These are phyloP conservation scores for Coniochaeta prunicola DNA, from an alignment of 2,329 filamentous ascomycete species.

Conservation along the genomic window DNA sequence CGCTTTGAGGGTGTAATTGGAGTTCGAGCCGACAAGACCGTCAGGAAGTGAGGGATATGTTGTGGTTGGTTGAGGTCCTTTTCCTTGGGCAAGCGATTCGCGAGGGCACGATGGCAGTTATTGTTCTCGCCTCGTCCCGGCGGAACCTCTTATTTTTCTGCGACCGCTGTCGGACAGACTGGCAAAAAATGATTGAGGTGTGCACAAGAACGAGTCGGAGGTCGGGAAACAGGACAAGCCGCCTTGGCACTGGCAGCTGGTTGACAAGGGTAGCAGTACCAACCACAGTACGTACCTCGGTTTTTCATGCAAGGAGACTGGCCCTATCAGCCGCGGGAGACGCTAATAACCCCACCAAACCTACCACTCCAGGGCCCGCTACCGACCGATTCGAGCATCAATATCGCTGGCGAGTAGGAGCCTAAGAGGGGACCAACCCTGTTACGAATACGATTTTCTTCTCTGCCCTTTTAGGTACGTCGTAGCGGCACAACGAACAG, in stretches of 20 bases:
- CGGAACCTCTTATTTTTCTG: constrained; percentile 13
- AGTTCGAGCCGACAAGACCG: neutral
- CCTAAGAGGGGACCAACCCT: too few species aligned
- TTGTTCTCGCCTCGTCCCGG: neutral
- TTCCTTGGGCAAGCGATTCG: neutral
- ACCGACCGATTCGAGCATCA: neutral
- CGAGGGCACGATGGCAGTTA: neutral
- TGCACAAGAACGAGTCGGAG: constrained; percentile 9
- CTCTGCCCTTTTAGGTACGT: too few species aligned
- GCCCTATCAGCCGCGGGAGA: neutral
- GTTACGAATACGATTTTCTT: too few species aligned
- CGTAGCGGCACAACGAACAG: too few species aligned
- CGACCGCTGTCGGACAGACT: constrained; percentile 16
- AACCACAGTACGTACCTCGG: too few species aligned
- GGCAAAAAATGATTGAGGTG: constrained; percentile 9
- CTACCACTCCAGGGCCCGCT: too few species aligned
- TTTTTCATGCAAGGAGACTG: neutral
- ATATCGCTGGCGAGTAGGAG: too few species aligned
- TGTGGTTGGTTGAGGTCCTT: constrained; percentile 4
- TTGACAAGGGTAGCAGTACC: neutral
- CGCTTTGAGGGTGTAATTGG: neutral
- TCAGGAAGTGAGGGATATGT: neutral
- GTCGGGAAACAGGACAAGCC: constrained; percentile 6
- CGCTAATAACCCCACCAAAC: neutral
- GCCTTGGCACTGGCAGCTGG: neutral